phyloP scores from a whole-genome alignment of 1,284 basidiomycete genomes.

The Ustilago esculenta region DNA sequence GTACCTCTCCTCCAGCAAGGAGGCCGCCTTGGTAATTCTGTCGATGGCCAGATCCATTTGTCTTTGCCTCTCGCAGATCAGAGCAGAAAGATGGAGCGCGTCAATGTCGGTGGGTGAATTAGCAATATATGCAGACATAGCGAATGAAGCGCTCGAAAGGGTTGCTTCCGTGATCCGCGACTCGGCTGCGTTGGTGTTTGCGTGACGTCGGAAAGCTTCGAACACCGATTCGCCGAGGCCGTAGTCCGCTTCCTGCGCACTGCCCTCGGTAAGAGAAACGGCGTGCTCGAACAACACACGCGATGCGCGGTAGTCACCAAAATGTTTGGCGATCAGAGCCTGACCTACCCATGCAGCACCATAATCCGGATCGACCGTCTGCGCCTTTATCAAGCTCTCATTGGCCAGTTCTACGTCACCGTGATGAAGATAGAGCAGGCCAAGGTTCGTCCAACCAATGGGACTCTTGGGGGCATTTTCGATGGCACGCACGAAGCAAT shows the following conservation, averaged over 20 bases:
- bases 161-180: conserved; percentile 5
- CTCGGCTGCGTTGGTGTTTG: conserved; percentile 70
- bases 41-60: conserved; percentile 75
- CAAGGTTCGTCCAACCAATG: conserved; percentile 85
- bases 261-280: conserved; percentile 75
- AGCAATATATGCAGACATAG: conserved; percentile 79
- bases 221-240: conserved; percentile 79
- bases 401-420: conserved; percentile 84
- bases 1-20: conserved; percentile 83
- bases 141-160: conserved; percentile 74
- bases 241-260: conserved; percentile 82
- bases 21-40: conserved; percentile 75
- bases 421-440: conserved; percentile 86
- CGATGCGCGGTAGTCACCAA: conserved; percentile 76
- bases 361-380: conserved; percentile 90
- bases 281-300: conserved; percentile 83
- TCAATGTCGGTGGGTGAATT: conserved; percentile 77
- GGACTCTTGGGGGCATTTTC: conserved; percentile 78
- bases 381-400: conserved; percentile 85
- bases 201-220: conserved; percentile 68
- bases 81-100: conserved; percentile 83
- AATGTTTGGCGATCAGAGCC: conserved; percentile 79
- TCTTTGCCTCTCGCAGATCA: conserved; percentile 85
- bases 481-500: conserved; percentile 88
- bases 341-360: conserved; percentile 93